Evolutionary conservation across 2,329 filamentous ascomycete genomes (phyloP).

Genomic region (Aspergillus sp.): DNA sequence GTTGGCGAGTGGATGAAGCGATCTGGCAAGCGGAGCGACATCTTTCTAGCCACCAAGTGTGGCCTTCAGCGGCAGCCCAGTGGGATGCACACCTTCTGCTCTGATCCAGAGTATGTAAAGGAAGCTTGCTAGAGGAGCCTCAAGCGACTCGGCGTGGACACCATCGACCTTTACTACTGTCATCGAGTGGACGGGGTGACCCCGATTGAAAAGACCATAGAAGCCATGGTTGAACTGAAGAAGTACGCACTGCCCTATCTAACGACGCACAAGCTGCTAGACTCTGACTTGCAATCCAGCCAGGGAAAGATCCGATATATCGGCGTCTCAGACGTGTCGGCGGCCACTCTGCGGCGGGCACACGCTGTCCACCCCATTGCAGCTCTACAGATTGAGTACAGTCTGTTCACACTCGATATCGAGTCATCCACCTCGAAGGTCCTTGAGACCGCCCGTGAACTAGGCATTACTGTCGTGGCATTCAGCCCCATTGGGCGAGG

Average conservation of each 20-base stretch:
- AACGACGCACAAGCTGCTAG: background rate
- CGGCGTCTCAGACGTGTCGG: conserved; percentile 48
- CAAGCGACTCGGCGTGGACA: conserved; percentile 35
- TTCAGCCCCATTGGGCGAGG: conserved; percentile 63
- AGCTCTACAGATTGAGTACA: conserved; percentile 55
- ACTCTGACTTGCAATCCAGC: conserved; percentile 8
- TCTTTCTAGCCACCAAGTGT: conserved; percentile 43
- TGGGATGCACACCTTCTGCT: conserved; percentile 25
- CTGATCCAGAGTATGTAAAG: conserved; percentile 38
- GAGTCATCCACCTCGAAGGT: conserved; percentile 47
- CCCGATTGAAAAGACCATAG: conserved; percentile 46
- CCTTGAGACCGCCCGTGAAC: conserved; percentile 56
- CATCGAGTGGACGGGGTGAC: conserved; percentile 45
- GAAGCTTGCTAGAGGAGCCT: conserved; percentile 37
- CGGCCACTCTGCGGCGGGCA: conserved; percentile 50
- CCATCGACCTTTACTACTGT: conserved; percentile 47
- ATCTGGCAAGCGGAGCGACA: conserved; percentile 35
- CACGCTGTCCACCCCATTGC: conserved; percentile 48
- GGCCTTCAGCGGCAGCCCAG: conserved; percentile 18
- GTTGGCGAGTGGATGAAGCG: conserved; percentile 43
- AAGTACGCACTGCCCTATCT: conserved; percentile 19
- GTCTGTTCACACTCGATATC: conserved; percentile 49
- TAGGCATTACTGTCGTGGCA: conserved; percentile 58
- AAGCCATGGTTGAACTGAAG: conserved; percentile 47
- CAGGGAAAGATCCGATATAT: conserved; percentile 52